phyloP scores from a whole-genome alignment of 169 alveolate species.

The Eimeria sp. region DNA sequence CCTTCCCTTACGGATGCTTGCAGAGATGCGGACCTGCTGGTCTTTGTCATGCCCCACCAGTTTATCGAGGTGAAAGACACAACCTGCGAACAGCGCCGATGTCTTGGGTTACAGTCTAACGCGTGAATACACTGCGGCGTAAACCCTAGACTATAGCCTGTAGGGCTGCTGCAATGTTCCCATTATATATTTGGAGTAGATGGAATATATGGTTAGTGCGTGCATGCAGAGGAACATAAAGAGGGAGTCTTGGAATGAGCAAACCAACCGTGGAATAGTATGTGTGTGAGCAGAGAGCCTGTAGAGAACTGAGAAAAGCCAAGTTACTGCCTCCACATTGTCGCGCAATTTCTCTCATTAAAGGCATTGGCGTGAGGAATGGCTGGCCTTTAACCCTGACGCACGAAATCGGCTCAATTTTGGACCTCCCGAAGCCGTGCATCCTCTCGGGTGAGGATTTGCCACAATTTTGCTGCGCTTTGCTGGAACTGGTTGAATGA shows the following conservation, averaged over 20 bases:
- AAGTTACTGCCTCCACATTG: slow-evolving; percentile 75
- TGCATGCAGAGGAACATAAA: neutral
- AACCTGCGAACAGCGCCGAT: neutral
- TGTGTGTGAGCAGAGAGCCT: slow-evolving; percentile 61
- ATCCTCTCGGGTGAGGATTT: slow-evolving; percentile 49
- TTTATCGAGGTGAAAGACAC: slow-evolving; percentile 85
- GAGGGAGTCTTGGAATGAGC: neutral
- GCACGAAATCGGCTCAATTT: slow-evolving; percentile 50
- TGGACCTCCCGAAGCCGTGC: slow-evolving; percentile 78
- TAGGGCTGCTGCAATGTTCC: neutral
- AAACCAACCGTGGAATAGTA: neutral
- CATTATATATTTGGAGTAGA: neutral
- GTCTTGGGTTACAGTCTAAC: no score
- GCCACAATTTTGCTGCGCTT: neutral
- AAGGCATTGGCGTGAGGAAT: slow-evolving; percentile 74
- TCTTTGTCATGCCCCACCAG: slow-evolving; percentile 95
- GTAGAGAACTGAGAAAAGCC: slow-evolving; percentile 78
- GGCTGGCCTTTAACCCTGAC: slow-evolving; percentile 71
- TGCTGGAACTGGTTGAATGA: neutral
- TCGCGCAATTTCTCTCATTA: slow-evolving; percentile 79
- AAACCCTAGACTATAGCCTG: neutral
- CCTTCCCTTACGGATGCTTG: slow-evolving; percentile 93
- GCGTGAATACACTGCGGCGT: no score
- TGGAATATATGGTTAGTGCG: neutral
- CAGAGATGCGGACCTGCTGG: slow-evolving; percentile 92